Percentiles rank a stretch among this genome's conserved stretches.
Evolutionary conservation across 2,329 filamentous ascomycete genomes (phyloP).

Genomic region (Orbilia oligospora): DNA sequence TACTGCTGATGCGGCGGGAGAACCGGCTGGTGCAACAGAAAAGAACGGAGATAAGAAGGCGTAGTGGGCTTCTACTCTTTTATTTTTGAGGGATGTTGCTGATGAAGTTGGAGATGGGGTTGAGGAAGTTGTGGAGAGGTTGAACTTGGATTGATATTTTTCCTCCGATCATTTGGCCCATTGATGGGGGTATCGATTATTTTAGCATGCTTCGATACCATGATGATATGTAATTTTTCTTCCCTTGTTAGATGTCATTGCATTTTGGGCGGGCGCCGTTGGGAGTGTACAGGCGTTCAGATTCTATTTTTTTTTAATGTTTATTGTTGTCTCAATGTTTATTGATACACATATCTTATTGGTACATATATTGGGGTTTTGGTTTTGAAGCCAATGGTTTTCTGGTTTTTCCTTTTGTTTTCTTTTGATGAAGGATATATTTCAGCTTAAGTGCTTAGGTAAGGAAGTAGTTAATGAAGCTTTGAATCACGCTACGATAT

Average conservation of each 20-base stretch:
- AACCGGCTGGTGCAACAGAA: conserved; percentile 4
- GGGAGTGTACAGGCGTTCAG: not conserved
- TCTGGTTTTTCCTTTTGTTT: no score
- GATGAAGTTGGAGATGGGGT: conserved; percentile 5
- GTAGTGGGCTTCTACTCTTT: conserved; percentile 16
- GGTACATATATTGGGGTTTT: no score
- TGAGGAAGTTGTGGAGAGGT: conserved; percentile 1
- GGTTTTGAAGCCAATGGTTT: no score
- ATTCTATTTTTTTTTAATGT: not conserved
- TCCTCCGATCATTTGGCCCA: no score
- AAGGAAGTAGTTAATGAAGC: no score
- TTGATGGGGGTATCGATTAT: not conserved
- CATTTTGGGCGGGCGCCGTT: not conserved
- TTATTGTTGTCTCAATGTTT: no score
- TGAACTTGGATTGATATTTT: conserved; percentile 5
- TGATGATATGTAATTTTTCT: not conserved
- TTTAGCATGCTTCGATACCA: not conserved
- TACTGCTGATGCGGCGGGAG: conserved; percentile 39
- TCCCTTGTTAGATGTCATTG: not conserved
- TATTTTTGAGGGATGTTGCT: conserved; percentile 14
- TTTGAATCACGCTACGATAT: no score
- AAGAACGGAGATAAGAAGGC: conserved; percentile 38
- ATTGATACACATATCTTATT: no score
- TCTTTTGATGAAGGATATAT: no score
- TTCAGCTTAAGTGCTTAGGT: no score